Conservation (phyloP, 2,329 filamentous ascomycete genomes). For the Fusarium sp. region DNA sequence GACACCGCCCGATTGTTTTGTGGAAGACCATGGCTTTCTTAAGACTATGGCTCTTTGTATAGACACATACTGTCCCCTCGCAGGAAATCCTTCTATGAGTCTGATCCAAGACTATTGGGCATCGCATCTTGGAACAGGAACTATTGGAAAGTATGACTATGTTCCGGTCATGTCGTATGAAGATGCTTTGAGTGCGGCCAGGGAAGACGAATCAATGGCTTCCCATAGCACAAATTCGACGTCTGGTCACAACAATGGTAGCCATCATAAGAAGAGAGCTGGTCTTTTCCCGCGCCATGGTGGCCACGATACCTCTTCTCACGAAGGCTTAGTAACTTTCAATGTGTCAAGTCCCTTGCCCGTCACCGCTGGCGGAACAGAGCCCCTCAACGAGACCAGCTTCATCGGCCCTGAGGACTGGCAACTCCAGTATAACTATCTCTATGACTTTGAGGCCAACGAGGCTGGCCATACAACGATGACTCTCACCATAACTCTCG, state of each 20-base stretch:
- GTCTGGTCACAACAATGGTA: neutral
- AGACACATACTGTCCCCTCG: constrained; percentile 43
- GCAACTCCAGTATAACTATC: constrained; percentile 58
- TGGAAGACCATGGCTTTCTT: constrained; percentile 43
- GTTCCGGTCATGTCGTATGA: constrained; percentile 42
- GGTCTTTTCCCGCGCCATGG: constrained; percentile 13
- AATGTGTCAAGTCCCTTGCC: constrained; percentile 29
- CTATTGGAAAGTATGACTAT: constrained; percentile 35
- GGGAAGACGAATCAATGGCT: constrained; percentile 31
- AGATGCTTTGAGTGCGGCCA: constrained; percentile 38
- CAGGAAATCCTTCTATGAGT: constrained; percentile 26
- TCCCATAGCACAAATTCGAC: neutral
- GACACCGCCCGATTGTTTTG: constrained; percentile 44
- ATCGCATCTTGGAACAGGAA: constrained; percentile 42
- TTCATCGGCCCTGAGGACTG: constrained; percentile 43
- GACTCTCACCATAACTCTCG: constrained; percentile 34
- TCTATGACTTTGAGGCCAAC: constrained; percentile 61
- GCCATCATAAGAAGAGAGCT: neutral
- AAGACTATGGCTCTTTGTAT: constrained; percentile 49
- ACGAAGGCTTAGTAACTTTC: neutral
- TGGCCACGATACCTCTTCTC: neutral
- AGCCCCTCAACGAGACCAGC: constrained; percentile 47
- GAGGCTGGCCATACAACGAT: constrained; percentile 39
- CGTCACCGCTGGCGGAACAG: constrained; percentile 25
- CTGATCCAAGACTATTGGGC: constrained; percentile 43